phyloP scores from a whole-genome alignment of 441 rosid genomes.

The Viola pubescens region DNA sequence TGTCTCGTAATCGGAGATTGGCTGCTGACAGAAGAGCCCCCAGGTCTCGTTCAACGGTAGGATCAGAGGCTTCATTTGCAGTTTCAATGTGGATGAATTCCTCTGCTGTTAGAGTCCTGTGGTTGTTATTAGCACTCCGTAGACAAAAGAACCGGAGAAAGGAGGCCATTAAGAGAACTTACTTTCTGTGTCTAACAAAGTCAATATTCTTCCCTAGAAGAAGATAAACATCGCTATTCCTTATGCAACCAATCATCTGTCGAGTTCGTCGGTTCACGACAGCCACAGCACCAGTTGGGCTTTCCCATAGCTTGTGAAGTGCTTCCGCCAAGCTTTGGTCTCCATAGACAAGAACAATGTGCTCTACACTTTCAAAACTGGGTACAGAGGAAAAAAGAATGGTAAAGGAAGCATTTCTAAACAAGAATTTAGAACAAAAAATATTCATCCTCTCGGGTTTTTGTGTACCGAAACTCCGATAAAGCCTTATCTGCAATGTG shows the following conservation, averaged over 20 bases:
- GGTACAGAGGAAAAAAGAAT: neutral
- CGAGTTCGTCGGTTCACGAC: constrained; percentile 18
- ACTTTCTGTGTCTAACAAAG: constrained; percentile 19
- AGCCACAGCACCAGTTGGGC: constrained; percentile 24
- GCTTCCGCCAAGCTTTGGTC: constrained; percentile 32
- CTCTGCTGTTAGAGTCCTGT: constrained; percentile 23
- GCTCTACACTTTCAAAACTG: constrained; percentile 28
- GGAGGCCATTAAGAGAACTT: neutral
- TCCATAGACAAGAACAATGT: constrained; percentile 17
- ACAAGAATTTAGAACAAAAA: neutral
- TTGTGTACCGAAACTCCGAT: constrained; percentile 23
- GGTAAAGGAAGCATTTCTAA: neutral
- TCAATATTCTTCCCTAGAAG: constrained; percentile 24
- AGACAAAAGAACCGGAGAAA: neutral
- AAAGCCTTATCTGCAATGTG: constrained; percentile 33
- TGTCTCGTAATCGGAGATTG: constrained; percentile 19
- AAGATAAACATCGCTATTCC: constrained; percentile 27
- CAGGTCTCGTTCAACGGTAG: constrained; percentile 20
- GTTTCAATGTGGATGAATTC: constrained; percentile 31
- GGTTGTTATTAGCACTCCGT: neutral
- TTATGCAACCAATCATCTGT: constrained; percentile 28
- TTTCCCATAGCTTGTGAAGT: constrained; percentile 22
- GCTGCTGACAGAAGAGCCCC: constrained; percentile 30
- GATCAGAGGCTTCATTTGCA: constrained; percentile 10
- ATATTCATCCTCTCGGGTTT: neutral